Evolutionary conservation across 805 yeast species (phyloP).

Genomic region (Wickerhamiella azyma): DNA sequence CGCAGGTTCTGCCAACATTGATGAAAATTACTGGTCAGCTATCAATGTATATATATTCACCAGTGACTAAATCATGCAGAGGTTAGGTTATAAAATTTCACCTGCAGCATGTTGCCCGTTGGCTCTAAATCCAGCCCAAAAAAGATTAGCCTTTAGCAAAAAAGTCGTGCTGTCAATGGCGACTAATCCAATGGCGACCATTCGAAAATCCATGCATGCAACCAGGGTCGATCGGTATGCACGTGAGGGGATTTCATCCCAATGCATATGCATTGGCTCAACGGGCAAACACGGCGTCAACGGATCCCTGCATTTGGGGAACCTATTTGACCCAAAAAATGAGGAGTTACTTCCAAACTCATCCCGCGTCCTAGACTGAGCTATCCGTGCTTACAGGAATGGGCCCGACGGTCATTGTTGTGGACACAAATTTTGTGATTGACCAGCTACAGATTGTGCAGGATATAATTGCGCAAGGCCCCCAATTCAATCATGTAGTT

Average conservation of each 20-base stretch:
- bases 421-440: slow-evolving; percentile 75
- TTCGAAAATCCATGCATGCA: slow-evolving; percentile 5
- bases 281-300: too few species aligned
- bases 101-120: background rate
- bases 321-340: too few species aligned
- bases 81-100: background rate
- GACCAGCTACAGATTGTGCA: slow-evolving; percentile 52
- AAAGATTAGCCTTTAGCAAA: background rate
- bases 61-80: background rate
- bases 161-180: too few species aligned
- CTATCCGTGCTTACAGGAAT: background rate
- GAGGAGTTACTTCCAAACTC: too few species aligned
- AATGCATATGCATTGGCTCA: too few species aligned
- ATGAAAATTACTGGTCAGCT: too few species aligned
- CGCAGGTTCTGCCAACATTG: background rate
- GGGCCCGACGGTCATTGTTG: slow-evolving; percentile 31
- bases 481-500: slow-evolving; percentile 34
- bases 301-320: too few species aligned
- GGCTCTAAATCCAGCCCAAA: background rate
- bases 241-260: background rate
- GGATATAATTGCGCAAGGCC: slow-evolving; percentile 32
- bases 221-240: background rate
- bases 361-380: too few species aligned
- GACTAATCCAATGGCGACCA: too few species aligned
- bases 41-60: too few species aligned